These are phyloP conservation scores for Plantago lanceolata DNA, from an alignment of 305 asterid genomes.

Conservation along the genomic window DNA sequence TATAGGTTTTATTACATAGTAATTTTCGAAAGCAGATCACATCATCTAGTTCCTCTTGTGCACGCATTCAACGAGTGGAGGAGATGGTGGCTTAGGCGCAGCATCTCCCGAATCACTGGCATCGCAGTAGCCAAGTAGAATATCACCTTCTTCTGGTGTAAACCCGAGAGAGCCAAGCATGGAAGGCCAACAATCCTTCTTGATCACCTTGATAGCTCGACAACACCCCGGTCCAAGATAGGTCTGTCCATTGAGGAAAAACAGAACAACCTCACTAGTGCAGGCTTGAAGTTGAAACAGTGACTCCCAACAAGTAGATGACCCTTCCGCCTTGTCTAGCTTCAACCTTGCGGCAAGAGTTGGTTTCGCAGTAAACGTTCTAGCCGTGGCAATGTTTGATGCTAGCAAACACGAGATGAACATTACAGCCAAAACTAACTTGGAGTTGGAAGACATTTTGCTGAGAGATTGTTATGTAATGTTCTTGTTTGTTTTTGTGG, in stretches of 20 bases:
- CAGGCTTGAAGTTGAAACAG: conserved; percentile 36
- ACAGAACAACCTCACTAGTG: conserved; percentile 35
- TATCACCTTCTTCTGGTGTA: conserved; percentile 38
- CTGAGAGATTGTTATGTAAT: background rate
- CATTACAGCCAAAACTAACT: background rate
- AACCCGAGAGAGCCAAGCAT: conserved; percentile 40
- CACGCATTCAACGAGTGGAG: conserved; percentile 9
- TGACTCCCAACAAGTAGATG: conserved; percentile 31
- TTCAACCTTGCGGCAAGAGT: conserved; percentile 21
- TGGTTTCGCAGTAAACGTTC: background rate
- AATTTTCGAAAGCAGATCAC: background rate
- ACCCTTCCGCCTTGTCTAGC: conserved; percentile 17
- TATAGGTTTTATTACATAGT: background rate
- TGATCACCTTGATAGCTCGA: conserved; percentile 26
- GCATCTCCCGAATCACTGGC: background rate
- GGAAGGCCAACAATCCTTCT: conserved; percentile 37
- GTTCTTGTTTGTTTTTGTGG: background rate
- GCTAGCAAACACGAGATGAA: background rate
- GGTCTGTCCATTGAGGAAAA: conserved; percentile 36
- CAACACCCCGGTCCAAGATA: conserved; percentile 39
- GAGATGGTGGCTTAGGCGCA: background rate
- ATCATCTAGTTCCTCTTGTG: background rate
- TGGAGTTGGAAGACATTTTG: conserved; percentile 7
- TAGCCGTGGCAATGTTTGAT: conserved; percentile 4
- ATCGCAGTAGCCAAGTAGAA: conserved; percentile 31